Evolutionary conservation across 2,329 filamentous ascomycete genomes (phyloP).

Genomic region (Botrytis tulipae): DNA sequence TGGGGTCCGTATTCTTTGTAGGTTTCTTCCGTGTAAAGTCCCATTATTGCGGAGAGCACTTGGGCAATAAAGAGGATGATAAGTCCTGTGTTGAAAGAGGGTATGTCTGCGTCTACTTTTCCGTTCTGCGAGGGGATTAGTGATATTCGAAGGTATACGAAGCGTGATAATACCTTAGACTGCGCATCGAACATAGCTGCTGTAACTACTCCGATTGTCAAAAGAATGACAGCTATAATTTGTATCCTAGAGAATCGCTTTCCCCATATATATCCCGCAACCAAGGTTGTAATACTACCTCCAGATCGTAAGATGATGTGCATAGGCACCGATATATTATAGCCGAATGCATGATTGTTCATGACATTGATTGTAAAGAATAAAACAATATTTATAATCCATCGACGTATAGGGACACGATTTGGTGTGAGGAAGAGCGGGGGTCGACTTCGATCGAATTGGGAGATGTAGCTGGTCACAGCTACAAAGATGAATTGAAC

Average conservation of each 20-base stretch:
- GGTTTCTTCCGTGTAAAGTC: conserved; percentile 88
- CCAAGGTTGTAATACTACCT: conserved; percentile 92
- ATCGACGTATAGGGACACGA: conserved; percentile 78
- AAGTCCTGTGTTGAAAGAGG: conserved; percentile 67
- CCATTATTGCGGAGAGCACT: conserved; percentile 88
- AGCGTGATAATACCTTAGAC: conserved; percentile 60
- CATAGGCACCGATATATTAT: conserved; percentile 91
- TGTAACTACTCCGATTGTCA: conserved; percentile 82
- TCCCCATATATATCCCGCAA: conserved; percentile 82
- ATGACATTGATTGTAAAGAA: conserved; percentile 94
- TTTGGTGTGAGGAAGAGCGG: conserved; percentile 74
- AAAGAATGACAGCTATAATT: conserved; percentile 73
- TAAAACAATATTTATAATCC: conserved; percentile 83
- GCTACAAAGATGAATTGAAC: conserved; percentile 86
- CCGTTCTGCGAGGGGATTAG: conserved; percentile 30
- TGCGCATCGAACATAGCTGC: conserved; percentile 88
- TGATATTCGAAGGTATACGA: not conserved
- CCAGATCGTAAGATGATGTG: conserved; percentile 96
- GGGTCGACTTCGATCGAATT: conserved; percentile 65
- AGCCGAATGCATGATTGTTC: conserved; percentile 97
- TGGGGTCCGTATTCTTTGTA: conserved; percentile 83
- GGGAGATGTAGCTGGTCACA: conserved; percentile 71
- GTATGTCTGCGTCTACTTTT: conserved; percentile 38
- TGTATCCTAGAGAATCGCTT: conserved; percentile 82
- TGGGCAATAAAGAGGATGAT: conserved; percentile 83